These are phyloP conservation scores for Colletotrichum gigasporum DNA, from an alignment of 2,329 filamentous ascomycete genomes.

Conservation along the genomic window DNA sequence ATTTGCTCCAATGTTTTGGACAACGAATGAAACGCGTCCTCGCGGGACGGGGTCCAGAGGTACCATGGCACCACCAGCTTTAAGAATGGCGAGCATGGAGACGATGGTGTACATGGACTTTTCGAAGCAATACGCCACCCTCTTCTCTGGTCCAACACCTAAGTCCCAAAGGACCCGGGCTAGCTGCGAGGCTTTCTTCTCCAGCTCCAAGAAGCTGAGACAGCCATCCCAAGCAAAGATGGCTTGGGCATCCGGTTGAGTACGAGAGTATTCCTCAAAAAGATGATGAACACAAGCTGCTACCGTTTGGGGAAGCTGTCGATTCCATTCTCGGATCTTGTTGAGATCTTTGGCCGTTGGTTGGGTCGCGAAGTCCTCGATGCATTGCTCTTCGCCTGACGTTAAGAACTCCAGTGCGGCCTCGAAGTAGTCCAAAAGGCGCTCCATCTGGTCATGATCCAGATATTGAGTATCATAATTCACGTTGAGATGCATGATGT, in stretches of 20 bases:
- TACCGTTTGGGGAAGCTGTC: background rate
- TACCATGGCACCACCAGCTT: constrained; percentile 43
- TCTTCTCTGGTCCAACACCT: constrained; percentile 34
- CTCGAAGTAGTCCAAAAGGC: constrained; percentile 18
- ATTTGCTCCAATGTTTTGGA: background rate
- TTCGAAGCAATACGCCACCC: constrained; percentile 40
- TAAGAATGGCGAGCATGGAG: constrained; percentile 42
- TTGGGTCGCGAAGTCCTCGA: background rate
- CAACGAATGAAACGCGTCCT: constrained; percentile 17
- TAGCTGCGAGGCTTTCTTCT: constrained; percentile 29
- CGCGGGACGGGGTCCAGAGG: constrained; percentile 37
- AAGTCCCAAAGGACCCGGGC: constrained; percentile 29
- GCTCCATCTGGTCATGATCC: background rate
- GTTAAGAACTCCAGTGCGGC: constrained; percentile 5
- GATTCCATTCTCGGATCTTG: background rate
- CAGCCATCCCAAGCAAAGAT: constrained; percentile 36
- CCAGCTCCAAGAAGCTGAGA: constrained; percentile 34
- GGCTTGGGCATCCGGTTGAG: background rate
- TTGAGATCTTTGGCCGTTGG: background rate
- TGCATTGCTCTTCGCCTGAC: background rate
- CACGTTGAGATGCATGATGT: background rate
- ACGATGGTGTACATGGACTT: constrained; percentile 40
- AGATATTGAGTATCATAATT: constrained; percentile 14
- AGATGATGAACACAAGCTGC: constrained; percentile 8
- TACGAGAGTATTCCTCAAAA: background rate